Conservation (phyloP, 176 grass and related monocot genomes). For the Eleusine coracana region DNA sequence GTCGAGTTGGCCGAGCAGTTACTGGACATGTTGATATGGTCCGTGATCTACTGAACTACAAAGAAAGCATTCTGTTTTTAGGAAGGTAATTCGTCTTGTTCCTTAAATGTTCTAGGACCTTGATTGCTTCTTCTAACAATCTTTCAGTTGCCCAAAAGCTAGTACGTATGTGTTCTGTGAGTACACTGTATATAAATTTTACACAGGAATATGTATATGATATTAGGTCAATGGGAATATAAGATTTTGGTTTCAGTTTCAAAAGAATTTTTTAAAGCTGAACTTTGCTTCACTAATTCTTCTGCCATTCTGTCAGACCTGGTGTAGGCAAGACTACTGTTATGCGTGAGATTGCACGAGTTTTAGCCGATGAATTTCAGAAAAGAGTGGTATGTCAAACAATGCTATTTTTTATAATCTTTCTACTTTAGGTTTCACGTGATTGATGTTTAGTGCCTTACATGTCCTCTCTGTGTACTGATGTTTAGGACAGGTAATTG, state of each 20-base stretch:
- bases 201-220: background rate
- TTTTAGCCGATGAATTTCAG: conserved; percentile 90
- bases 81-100: conserved; percentile 59
- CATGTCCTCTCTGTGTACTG: conserved; percentile 44
- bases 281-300: conserved; percentile 1
- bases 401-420: conserved; percentile 11
- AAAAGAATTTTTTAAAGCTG: background rate
- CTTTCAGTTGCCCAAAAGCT: conserved; percentile 1
- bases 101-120: conserved; percentile 21
- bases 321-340: conserved; percentile 98
- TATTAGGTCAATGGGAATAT: background rate
- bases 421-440: conserved; percentile 21
- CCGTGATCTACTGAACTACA: conserved; percentile 82
- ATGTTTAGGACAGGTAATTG: conserved; percentile 94
- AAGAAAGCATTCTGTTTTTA: conserved; percentile 93
- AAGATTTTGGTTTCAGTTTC: background rate
- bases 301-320: conserved; percentile 56
- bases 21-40: conserved; percentile 95
- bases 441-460: conserved; percentile 32
- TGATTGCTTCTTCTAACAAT: background rate
- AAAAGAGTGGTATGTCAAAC: conserved; percentile 84
- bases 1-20: conserved; percentile 91
- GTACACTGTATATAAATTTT: background rate
- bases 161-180: background rate
- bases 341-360: conserved; percentile 96